These are phyloP conservation scores for Funneliformis mosseae DNA, from an alignment of 192 early-diverging fungal species.

Conservation along the genomic window DNA sequence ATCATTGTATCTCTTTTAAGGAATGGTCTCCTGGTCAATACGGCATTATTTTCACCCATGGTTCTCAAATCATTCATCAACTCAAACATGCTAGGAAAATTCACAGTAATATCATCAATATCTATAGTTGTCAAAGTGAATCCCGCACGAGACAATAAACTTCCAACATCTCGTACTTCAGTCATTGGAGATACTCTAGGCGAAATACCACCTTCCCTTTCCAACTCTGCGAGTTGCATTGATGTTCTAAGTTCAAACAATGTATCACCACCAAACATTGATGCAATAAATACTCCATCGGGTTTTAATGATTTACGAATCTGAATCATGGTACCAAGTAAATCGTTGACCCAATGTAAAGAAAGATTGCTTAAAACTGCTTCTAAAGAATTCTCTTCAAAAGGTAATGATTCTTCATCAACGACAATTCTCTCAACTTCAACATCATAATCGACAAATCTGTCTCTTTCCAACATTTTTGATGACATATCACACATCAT, in stretches of 20 bases:
- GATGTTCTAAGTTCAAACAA: constrained; percentile 93
- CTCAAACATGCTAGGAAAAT: constrained; percentile 91
- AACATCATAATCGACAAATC: constrained; percentile 61
- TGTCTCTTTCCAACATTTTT: constrained; percentile 58
- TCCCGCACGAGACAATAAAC: constrained; percentile 78
- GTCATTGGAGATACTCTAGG: constrained; percentile 91
- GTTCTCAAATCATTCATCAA: constrained; percentile 83
- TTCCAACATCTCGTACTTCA: constrained; percentile 76
- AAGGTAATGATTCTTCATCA: constrained; percentile 84
- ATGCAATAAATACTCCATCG: constrained; percentile 91
- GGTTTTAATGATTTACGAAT: constrained; percentile 80
- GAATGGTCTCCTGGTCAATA: constrained; percentile 67
- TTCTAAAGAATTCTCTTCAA: constrained; percentile 84
- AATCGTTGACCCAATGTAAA: constrained; percentile 97
- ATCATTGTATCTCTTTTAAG: constrained; percentile 82
- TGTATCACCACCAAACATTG: constrained; percentile 95
- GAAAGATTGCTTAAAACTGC: constrained; percentile 83
- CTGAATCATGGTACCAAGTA: constrained; percentile 87
- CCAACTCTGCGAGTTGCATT: constrained; percentile 89
- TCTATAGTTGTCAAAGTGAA: constrained; percentile 92
- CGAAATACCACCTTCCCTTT: constrained; percentile 86
- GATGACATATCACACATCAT: constrained; percentile 86
- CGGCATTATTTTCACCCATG: constrained; percentile 96
- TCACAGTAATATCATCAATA: constrained; percentile 87
- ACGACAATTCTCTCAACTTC: constrained; percentile 74